phyloP scores from a whole-genome alignment of 1,139 yeast genomes.

The Suhomyces chickasaworum region DNA sequence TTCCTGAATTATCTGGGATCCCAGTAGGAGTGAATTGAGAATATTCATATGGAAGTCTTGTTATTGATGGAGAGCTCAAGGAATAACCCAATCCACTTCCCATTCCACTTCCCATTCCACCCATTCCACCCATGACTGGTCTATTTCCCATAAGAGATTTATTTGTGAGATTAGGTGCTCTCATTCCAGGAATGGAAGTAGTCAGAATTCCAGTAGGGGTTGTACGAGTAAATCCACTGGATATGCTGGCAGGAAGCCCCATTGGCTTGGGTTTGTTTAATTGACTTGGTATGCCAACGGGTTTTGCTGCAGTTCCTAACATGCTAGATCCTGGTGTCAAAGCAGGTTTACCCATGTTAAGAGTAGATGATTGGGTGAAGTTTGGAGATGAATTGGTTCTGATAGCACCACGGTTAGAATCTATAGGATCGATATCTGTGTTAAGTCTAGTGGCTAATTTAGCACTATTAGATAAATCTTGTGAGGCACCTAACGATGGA shows the following conservation, averaged over 20 bases:
- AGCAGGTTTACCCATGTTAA: slow-evolving; percentile 4
- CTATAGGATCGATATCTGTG: slow-evolving; percentile 1
- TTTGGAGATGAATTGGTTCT: slow-evolving; percentile 8
- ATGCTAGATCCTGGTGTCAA: background rate
- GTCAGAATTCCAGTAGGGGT: slow-evolving; percentile 10
- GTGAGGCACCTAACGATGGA: slow-evolving; percentile 15
- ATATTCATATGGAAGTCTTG: slow-evolving; percentile 15
- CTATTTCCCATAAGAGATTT: slow-evolving; percentile 6
- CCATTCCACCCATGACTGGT: slow-evolving; percentile 7
- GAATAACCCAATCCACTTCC: slow-evolving; percentile 11
- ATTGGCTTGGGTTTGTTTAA: slow-evolving; percentile 8
- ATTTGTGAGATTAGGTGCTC: slow-evolving; percentile 9
- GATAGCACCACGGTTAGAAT: background rate
- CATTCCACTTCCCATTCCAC: slow-evolving; percentile 10
- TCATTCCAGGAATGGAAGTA: slow-evolving; percentile 10
- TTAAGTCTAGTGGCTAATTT: slow-evolving; percentile 1
- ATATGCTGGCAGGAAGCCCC: slow-evolving; percentile 9
- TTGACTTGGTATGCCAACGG: background rate
- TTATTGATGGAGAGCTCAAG: slow-evolving; percentile 12
- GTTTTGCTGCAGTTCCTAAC: slow-evolving; percentile 3
- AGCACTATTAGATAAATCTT: background rate
- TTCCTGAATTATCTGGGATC: slow-evolving; percentile 59
- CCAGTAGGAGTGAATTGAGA: slow-evolving; percentile 34
- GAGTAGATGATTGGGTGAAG: background rate
- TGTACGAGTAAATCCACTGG: slow-evolving; percentile 11